phyloP scores from a whole-genome alignment of 1,284 basidiomycete genomes.

The Pisolithus thermaeus region DNA sequence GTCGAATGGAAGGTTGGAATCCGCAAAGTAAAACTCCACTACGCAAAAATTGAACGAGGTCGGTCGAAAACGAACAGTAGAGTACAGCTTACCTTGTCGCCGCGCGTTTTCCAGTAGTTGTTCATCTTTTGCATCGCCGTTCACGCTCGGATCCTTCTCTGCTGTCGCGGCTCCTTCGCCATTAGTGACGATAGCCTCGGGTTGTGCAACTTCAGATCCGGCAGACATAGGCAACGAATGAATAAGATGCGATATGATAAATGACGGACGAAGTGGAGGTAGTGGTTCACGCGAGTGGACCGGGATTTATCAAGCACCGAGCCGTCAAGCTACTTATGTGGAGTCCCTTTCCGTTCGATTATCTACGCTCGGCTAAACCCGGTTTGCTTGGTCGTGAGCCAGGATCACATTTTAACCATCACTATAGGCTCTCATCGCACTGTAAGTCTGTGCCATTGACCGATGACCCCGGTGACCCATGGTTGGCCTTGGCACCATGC shows the following conservation, averaged over 20 bases:
- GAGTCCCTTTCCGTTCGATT: not conserved
- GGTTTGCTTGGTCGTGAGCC: no score
- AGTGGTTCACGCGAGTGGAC: not conserved
- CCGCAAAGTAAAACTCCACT: conserved; percentile 99
- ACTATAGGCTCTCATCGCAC: no score
- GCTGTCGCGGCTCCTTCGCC: conserved; percentile 1
- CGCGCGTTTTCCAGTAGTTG: conserved; percentile 17
- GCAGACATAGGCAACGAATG: conserved; percentile 14
- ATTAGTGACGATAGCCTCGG: conserved; percentile 1
- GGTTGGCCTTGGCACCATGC: no score
- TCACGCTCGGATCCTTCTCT: not conserved
- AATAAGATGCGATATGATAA: not conserved
- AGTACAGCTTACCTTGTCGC: conserved; percentile 18
- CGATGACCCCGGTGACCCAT: no score
- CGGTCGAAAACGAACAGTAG: not conserved
- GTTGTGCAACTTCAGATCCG: conserved; percentile 8
- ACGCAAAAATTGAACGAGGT: not conserved
- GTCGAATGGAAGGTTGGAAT: conserved; percentile 95
- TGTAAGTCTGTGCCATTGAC: no score
- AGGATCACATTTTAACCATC: no score
- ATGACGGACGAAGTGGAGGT: not conserved
- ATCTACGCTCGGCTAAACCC: no score
- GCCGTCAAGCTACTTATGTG: no score
- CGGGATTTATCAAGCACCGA: not conserved
- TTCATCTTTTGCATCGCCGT: conserved; percentile 9